Percentiles rank a stretch among this genome's conserved stretches.
Evolutionary conservation across 768 basidiomycete species (phyloP).

Genomic region (Kwoniella sp.): DNA sequence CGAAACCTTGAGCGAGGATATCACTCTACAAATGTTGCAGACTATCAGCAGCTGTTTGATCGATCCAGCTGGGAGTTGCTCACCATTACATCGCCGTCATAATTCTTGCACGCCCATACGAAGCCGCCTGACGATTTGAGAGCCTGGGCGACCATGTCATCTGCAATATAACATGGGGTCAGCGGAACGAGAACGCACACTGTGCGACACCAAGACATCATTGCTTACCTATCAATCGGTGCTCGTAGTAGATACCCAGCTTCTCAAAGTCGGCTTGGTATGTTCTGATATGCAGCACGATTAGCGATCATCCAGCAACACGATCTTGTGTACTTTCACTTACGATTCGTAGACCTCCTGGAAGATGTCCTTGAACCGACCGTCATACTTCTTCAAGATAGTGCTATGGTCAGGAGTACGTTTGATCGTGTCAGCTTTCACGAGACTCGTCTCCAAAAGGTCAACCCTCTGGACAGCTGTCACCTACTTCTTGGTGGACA

Average conservation of each 20-base stretch:
- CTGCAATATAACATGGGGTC: slow-evolving; percentile 31
- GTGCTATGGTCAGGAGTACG: slow-evolving; percentile 37
- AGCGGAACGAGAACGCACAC: neutral
- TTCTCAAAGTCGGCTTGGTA: slow-evolving; percentile 57
- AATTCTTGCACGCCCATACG: slow-evolving; percentile 72
- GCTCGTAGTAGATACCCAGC: slow-evolving; percentile 66
- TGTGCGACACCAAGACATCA: neutral
- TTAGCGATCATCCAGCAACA: neutral
- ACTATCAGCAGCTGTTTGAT: slow-evolving; percentile 1
- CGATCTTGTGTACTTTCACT: slow-evolving; percentile 11
- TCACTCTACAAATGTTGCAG: slow-evolving; percentile 67
- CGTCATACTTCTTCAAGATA: slow-evolving; percentile 76
- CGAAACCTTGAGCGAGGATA: slow-evolving; percentile 97
- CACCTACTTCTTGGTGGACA: slow-evolving; percentile 88
- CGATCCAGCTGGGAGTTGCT: slow-evolving; percentile 40
- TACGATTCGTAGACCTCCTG: slow-evolving; percentile 85
- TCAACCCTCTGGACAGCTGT: no score
- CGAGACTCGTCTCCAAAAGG: no score
- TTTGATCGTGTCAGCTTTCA: neutral
- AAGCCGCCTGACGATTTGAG: slow-evolving; percentile 96
- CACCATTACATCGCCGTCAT: slow-evolving; percentile 72
- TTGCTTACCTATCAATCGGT: slow-evolving; percentile 63
- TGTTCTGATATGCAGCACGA: slow-evolving; percentile 29
- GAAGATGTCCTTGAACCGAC: slow-evolving; percentile 99
- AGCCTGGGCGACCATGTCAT: slow-evolving; percentile 89